Base-by-base conservation (phyloP, 306 rosid genomes). In the Fragaria nilgerrensis region DNA sequence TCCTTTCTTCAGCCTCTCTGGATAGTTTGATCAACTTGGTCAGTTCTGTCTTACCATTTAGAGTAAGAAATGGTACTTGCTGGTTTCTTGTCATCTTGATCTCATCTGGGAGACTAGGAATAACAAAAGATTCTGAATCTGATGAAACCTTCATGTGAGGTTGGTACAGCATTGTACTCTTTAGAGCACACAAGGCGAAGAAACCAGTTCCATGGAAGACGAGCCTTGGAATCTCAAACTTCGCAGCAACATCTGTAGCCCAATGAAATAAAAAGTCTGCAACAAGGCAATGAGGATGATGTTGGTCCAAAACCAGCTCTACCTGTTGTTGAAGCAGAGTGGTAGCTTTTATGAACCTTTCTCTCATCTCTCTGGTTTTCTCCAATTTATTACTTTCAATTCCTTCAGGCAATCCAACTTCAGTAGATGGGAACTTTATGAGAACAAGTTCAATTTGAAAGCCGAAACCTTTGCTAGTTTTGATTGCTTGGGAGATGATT, bases 121-220 rank as follows among this genome's bases (percentile, higher is more conserved):
- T 32, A 32, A 32, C 34, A 32, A 32, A 32, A 32, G 34, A 32
- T 32, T 32, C 86, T 0, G 83, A 82, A 62, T 88, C 84, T 1
- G 86, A 84, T 2, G 84, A 70, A 65, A 84, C 84, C 16, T 71
- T 72, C 15, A 45, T 68, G 74, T 56, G 59, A 39, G 92, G 87
- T 45, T 74, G 39, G 19, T 78, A 76, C 0, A 65, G 58, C 20
- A 10, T 9, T 43, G 78, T 0, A 22, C 82, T 45, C 0, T 16
- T 27, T 0, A 0, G 0, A 0, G 74, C 81, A 69, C 87, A 84
- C 75, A 76, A 0, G 10, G 85, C 59, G 68, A 84, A 84, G 15
- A 68, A 77, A 64, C 84, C 0, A 2, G 58, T 11, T 3, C 75
- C 90, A 8, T 82, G 78, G n/a, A 80, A 88, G 43, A 80, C 73